Conservation (phyloP, 2,329 filamentous ascomycete species). For the Fusarium lateritium region DNA sequence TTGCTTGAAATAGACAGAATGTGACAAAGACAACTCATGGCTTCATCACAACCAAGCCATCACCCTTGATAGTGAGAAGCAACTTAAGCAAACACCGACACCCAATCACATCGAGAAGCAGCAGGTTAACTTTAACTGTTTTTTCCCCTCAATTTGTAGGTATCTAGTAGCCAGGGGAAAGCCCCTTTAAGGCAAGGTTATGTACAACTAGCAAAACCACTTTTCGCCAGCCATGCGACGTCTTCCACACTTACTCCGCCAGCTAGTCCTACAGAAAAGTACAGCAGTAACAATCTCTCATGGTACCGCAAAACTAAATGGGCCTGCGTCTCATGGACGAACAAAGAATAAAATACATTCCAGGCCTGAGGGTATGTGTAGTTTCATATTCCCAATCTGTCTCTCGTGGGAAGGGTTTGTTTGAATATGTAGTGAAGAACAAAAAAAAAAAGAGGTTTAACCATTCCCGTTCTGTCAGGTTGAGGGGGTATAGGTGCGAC, state of each 20-base stretch:
- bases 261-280: slow-evolving; percentile 50
- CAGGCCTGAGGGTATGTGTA: slow-evolving; percentile 45
- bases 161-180: slow-evolving; percentile 44
- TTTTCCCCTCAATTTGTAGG: slow-evolving; percentile 49
- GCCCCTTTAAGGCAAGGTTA: slow-evolving; percentile 33
- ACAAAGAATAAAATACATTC: slow-evolving; percentile 34
- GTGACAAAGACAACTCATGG: not conserved
- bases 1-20: not conserved
- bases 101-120: slow-evolving; percentile 9
- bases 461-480: slow-evolving; percentile 34
- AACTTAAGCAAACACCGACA: not conserved
- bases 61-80: no score
- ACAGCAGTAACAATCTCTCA: slow-evolving; percentile 45
- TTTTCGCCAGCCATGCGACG: slow-evolving; percentile 36
- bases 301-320: slow-evolving; percentile 44
- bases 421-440: slow-evolving; percentile 46
- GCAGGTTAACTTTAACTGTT: slow-evolving; percentile 45
- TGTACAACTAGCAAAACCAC: slow-evolving; percentile 47
- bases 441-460: slow-evolving; percentile 38
- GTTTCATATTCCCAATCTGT: slow-evolving; percentile 38
- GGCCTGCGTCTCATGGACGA: slow-evolving; percentile 31
- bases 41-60: no score
- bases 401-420: slow-evolving; percentile 30
- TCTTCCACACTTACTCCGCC: slow-evolving; percentile 29
- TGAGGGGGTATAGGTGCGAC: slow-evolving; percentile 49